Conservation (phyloP, 2,329 filamentous ascomycete genomes). For the Colletotrichum chrysophilum region DNA sequence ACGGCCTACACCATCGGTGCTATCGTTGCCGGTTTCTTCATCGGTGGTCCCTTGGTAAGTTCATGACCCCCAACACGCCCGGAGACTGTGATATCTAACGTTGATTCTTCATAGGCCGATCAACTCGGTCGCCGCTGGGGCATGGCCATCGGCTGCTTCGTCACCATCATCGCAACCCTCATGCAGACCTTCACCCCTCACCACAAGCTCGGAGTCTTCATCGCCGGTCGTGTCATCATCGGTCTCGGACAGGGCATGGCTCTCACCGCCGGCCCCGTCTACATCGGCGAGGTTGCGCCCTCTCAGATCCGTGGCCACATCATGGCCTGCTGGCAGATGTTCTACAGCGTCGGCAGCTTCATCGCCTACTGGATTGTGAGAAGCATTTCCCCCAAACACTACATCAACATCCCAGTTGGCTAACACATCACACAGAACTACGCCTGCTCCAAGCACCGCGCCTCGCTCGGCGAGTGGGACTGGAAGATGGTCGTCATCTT, state of each 20-base stretch:
- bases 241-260: conserved; percentile 75
- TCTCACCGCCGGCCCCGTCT: conserved; percentile 21
- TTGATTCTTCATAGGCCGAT: conserved; percentile 46
- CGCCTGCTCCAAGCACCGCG: conserved; percentile 60
- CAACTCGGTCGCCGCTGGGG: conserved; percentile 66
- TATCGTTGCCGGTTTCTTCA: conserved; percentile 73
- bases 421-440: conserved; percentile 36
- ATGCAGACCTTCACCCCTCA: conserved; percentile 70
- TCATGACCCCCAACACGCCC: background rate
- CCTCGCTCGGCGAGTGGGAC: conserved; percentile 70
- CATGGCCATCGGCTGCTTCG: conserved; percentile 67
- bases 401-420: background rate
- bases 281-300: conserved; percentile 23
- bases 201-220: conserved; percentile 68
- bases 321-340: conserved; percentile 72
- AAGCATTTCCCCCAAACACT: background rate
- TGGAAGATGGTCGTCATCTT: conserved; percentile 78
- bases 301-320: conserved; percentile 56
- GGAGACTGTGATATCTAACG: background rate
- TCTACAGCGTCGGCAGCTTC: conserved; percentile 68
- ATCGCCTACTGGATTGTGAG: conserved; percentile 49
- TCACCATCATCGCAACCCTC: conserved; percentile 72
- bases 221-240: conserved; percentile 71
- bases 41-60: conserved; percentile 64
- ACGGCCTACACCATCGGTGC: conserved; percentile 75